Evolutionary conservation across 352 stramenopile genomes (phyloP), one percentile per base, ranked within the genome.

Genomic region (Globisporangium nagaii): DNA sequence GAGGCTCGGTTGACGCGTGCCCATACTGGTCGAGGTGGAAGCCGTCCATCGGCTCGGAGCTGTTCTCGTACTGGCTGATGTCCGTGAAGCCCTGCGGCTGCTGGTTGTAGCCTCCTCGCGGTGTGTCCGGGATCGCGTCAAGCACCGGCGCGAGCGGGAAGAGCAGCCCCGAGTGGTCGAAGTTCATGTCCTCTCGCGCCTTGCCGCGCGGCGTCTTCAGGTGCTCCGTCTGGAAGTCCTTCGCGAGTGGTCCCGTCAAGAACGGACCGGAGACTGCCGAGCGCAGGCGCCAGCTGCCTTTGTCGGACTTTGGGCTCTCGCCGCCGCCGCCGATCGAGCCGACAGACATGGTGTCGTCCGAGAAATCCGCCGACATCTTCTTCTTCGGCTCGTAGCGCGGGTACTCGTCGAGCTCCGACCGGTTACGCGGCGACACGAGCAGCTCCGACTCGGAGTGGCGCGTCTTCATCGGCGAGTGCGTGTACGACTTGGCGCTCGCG

Each of bases 271-370:
- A 31, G 9, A 74, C 68, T 11, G 62, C 58, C 10, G 68, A 70
- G 44, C 60, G 57, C n/a, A 62, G 39, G 17, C 56, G 56, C 56
- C 56, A 62, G 45, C 60, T 71, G 10, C 59, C 58, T 34, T 65
- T 70, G 40, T 73, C 65, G 30, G 57, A 67, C 32, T 70, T 65
- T 22, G 68, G 68, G 43, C 68, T 77, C 24, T 74, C 64, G n/a
- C 42, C 58, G 12, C 39, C 46, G 20, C 48, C 52, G 22, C 50
- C 43, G 34, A 64, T 50, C 7, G 68, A 75, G 1, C 60, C 67
- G n/a, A 55, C 64, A 1, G 64, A 73, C 53, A 65, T 68, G n/a
- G 68, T 71, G 43, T 62, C 64, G 37, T 76, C 68, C 4, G 59
- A 66, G 42, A 62, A 62, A 40, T 66, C 59, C 10, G 53, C 46